Percentiles rank a stretch among this genome's conserved stretches.
Conservation (phyloP, 768 basidiomycete genomes). For the Pisolithus marmoratus region DNA sequence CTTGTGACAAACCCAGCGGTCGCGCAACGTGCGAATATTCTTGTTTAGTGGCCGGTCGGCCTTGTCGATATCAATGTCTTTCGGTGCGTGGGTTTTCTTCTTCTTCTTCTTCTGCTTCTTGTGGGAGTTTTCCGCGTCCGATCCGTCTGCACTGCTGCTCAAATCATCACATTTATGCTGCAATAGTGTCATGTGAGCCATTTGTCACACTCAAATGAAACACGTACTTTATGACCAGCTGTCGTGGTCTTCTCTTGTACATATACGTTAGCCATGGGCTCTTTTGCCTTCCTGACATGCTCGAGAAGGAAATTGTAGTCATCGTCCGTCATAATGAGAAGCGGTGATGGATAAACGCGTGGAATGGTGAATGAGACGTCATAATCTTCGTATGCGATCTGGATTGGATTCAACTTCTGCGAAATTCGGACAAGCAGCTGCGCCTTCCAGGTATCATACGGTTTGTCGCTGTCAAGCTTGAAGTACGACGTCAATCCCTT, state of each 20-base stretch:
- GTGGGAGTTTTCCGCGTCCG: neutral
- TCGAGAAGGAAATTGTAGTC: neutral
- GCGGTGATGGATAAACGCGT: neutral
- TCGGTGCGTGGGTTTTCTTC: neutral
- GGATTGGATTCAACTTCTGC: neutral
- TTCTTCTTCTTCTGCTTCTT: neutral
- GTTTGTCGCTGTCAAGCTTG: neutral
- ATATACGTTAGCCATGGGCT: neutral
- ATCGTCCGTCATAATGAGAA: neutral
- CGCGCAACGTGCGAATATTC: neutral
- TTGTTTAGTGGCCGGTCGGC: neutral
- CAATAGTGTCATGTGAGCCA: neutral
- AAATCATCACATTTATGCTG: too few relatives aligned
- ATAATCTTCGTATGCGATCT: neutral
- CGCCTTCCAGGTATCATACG: slow-evolving; percentile 2
- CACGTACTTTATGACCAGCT: neutral
- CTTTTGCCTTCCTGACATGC: neutral
- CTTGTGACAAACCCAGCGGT: neutral
- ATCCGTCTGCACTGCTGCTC: too few relatives aligned
- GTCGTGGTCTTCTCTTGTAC: neutral
- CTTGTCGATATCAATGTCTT: neutral
- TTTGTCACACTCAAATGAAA: neutral
- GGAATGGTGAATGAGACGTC: neutral
- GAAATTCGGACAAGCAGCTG: slow-evolving; percentile 1
- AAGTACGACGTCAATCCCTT: neutral